Conservation (phyloP, 768 basidiomycete genomes). For the Auricularia auricula-judae region DNA sequence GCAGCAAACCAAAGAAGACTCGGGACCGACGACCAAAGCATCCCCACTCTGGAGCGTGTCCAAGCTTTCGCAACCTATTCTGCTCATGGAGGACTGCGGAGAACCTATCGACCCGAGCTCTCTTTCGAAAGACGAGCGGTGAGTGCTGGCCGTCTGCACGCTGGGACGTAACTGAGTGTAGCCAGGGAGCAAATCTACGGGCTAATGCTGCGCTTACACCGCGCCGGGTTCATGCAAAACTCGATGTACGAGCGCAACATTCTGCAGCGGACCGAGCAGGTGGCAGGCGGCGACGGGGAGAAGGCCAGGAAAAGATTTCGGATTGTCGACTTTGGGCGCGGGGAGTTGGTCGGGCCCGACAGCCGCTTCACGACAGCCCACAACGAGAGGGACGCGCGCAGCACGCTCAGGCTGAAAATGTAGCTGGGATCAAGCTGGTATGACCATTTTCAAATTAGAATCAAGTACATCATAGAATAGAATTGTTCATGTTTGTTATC, state of each 20-base stretch:
- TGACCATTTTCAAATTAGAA: too few species aligned
- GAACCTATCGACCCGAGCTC: background rate
- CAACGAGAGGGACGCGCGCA: background rate
- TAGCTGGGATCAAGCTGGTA: too few species aligned
- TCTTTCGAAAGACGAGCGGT: background rate
- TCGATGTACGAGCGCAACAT: background rate
- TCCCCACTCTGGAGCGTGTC: background rate
- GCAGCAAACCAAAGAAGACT: too few species aligned
- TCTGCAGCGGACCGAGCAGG: background rate
- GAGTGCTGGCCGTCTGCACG: background rate
- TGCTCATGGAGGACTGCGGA: background rate
- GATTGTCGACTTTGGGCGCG: background rate
- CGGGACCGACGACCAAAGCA: too few species aligned
- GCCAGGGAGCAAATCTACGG: background rate
- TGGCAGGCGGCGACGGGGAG: background rate
- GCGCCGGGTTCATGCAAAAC: background rate
- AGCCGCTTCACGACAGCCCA: background rate
- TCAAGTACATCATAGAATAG: too few species aligned
- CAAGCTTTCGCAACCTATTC: background rate
- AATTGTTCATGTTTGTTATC: too few species aligned
- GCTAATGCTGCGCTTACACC: background rate
- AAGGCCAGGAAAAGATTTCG: background rate
- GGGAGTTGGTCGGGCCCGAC: background rate
- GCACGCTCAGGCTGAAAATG: background rate
- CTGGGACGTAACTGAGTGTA: background rate